phyloP scores from a whole-genome alignment of 1,284 basidiomycete species.

The Chalciporus sp. region DNA sequence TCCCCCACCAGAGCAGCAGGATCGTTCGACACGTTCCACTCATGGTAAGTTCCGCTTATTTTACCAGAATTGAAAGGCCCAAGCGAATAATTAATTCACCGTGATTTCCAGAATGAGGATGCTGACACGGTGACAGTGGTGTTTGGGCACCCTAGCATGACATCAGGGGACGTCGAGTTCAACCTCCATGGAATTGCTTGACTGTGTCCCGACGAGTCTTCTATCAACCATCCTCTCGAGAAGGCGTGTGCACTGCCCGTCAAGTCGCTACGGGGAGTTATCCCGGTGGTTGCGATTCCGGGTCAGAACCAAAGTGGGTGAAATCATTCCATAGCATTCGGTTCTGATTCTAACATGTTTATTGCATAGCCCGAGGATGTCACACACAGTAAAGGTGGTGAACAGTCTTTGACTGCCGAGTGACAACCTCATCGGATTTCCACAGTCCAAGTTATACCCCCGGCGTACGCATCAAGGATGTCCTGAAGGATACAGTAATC shows the following conservation, averaged over 20 bases:
- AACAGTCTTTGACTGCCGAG: conserved; percentile 6
- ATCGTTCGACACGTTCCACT: conserved; percentile 6
- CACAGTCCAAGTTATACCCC: conserved; percentile 3
- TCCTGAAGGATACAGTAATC: background rate
- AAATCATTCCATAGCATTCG: too few species aligned
- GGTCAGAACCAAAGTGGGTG: too few species aligned
- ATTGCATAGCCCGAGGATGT: too few species aligned
- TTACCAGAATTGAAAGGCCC: too few species aligned
- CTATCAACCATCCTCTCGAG: conserved; percentile 28
- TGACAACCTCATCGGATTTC: conserved; percentile 2
- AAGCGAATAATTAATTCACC: too few species aligned
- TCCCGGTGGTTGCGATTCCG: conserved; percentile 39
- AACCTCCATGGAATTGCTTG: conserved; percentile 39
- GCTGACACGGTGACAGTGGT: conserved; percentile 39
- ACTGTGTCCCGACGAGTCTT: conserved; percentile 39
- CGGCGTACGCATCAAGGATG: conserved; percentile 15
- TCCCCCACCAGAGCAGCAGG: background rate
- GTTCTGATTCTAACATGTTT: conserved; percentile 15
- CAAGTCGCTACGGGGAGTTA: conserved; percentile 41
- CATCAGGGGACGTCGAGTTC: conserved; percentile 43
- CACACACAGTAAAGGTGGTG: background rate
- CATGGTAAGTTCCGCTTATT: conserved; percentile 20
- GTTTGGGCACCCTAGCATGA: conserved; percentile 46
- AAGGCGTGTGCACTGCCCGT: conserved; percentile 37
- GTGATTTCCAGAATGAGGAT: conserved; percentile 35